These are phyloP conservation scores for Peziza echinospora DNA, from an alignment of 495 filamentous ascomycete species.

Conservation along the genomic window DNA sequence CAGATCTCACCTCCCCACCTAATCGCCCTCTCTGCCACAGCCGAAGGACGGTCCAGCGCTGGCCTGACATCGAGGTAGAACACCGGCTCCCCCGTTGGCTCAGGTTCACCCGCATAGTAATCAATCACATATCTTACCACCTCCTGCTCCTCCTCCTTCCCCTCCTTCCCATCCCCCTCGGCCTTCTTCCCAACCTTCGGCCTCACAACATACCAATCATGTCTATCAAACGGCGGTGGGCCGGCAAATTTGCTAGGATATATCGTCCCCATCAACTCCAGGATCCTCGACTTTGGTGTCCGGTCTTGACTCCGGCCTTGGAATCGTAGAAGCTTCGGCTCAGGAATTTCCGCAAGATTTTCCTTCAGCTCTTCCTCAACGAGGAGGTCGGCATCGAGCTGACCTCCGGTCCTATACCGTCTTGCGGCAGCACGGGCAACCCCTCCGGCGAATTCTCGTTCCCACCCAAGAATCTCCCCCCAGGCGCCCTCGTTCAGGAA, in stretches of 20 bases:
- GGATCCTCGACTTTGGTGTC: conserved; percentile 69
- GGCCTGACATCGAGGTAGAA: conserved; percentile 97
- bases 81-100: conserved; percentile 77
- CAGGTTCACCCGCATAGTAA: conserved; percentile 76
- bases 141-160: conserved; percentile 28
- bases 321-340: conserved; percentile 61
- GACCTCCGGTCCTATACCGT: conserved; percentile 24
- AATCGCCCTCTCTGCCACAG: no score
- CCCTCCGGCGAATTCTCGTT: conserved; percentile 57
- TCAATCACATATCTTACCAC: conserved; percentile 94
- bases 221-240: conserved; percentile 84
- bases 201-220: conserved; percentile 85
- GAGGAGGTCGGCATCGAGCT: no score
- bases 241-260: conserved; percentile 61
- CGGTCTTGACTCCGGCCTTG: conserved; percentile 70
- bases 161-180: conserved; percentile 31
- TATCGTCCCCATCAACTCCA: conserved; percentile 52
- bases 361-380: conserved; percentile 24
- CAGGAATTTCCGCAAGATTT: conserved; percentile 21
- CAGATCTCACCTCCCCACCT: no score
- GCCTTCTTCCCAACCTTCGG: no score
- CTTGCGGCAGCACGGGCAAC: conserved; percentile 40
- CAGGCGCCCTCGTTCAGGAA: conserved; percentile 96
- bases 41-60: no score
- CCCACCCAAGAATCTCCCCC: conserved; percentile 83